Conservation (phyloP, 805 yeast species). For the Saturnispora ahearnii region DNA sequence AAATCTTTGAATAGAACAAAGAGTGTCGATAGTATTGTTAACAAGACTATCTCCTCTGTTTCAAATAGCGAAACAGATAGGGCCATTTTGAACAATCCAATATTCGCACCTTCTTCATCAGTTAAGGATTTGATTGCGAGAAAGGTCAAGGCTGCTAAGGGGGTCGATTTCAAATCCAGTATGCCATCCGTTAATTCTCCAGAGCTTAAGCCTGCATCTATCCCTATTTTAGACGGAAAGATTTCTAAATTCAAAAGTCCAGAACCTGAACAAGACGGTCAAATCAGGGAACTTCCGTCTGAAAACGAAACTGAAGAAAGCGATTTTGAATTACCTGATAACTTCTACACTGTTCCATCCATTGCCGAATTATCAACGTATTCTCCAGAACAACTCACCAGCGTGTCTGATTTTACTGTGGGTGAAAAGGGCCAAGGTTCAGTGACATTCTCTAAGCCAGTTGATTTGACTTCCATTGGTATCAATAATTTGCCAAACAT, state of each 20-base stretch:
- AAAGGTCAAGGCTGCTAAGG: conserved; percentile 25
- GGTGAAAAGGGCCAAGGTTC: conserved; percentile 77
- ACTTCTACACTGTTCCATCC: conserved; percentile 84
- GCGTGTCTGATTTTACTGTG: conserved; percentile 55
- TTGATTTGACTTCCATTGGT: conserved; percentile 66
- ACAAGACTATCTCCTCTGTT: conserved; percentile 11
- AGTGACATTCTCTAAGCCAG: conserved; percentile 69
- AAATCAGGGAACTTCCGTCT: conserved; percentile 1
- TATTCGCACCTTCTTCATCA: conserved; percentile 55
- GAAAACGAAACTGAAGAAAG: neutral
- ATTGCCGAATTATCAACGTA: conserved; percentile 49
- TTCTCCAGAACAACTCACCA: conserved; percentile 54
- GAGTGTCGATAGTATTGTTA: conserved; percentile 13
- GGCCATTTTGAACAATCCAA: conserved; percentile 61
- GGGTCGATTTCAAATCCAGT: conserved; percentile 27
- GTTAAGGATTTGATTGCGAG: conserved; percentile 48
- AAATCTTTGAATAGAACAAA: neutral
- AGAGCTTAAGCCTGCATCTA: neutral
- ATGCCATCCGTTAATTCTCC: conserved; percentile 6
- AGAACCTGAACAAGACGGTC: conserved; percentile 4
- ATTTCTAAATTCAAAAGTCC: neutral
- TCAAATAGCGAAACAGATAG: conserved; percentile 43
- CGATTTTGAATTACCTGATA: conserved; percentile 35
- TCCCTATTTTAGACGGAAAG: neutral
- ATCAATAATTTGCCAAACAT: conserved; percentile 58